Evolutionary conservation across 257 asterid species (phyloP).

Genomic region (Mitragyna speciosa): DNA sequence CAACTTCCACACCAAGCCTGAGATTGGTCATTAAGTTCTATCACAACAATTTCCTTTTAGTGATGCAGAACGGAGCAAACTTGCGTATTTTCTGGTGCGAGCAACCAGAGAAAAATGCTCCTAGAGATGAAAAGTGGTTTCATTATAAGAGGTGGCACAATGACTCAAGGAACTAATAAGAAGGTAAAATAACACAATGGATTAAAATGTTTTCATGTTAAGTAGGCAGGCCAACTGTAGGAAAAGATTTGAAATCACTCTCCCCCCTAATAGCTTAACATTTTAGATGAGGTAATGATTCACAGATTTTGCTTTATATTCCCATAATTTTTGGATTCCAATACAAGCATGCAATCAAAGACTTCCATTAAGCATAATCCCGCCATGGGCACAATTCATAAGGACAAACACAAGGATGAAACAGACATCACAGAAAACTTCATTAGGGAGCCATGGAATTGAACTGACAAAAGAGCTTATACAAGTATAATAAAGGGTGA

Average conservation of each 20-base stretch:
- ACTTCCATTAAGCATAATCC: not conserved
- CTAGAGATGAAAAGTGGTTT: slow-evolving; percentile 10
- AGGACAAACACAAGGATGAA: not conserved
- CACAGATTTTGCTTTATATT: not conserved
- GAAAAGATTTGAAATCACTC: not conserved
- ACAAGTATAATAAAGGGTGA: not conserved
- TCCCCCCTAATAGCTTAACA: not conserved
- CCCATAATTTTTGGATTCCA: not conserved
- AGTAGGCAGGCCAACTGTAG: not conserved
- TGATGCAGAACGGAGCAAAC: not conserved
- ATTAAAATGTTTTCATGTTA: not conserved
- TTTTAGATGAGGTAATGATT: not conserved
- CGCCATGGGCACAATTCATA: not conserved
- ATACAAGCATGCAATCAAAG: not conserved
- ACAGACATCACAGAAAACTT: not conserved
- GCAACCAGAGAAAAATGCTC: not conserved
- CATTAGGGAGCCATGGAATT: not conserved
- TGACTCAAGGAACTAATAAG: not conserved
- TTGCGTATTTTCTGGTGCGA: not conserved
- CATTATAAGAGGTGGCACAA: not conserved
- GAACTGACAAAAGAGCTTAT: not conserved
- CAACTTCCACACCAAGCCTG: slow-evolving; percentile 84
- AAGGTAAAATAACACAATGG: not conserved
- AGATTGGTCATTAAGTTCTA: slow-evolving; percentile 57
- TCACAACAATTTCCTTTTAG: slow-evolving; percentile 7